phyloP scores from a whole-genome alignment of 1,284 basidiomycete genomes.

The Mycosarcoma maydis region DNA sequence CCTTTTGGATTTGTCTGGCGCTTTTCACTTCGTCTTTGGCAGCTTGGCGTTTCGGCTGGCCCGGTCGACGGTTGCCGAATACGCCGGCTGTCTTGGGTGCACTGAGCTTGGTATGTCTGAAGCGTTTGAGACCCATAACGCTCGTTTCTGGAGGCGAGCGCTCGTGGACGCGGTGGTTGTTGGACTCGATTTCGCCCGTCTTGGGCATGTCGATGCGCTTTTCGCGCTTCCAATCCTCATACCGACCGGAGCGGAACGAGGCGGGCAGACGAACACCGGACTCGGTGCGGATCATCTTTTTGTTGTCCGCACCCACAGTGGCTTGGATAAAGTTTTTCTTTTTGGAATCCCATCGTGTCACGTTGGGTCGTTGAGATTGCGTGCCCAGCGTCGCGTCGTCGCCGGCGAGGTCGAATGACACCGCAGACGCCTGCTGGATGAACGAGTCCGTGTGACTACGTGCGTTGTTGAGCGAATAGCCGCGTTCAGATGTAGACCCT shows the following conservation, averaged over 20 bases:
- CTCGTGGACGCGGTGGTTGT: conserved; percentile 10
- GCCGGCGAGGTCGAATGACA: conserved; percentile 83
- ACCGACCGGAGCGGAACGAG: conserved; percentile 89
- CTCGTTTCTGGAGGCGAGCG: conserved; percentile 68
- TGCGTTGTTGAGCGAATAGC: conserved; percentile 67
- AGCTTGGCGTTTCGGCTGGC: conserved; percentile 40
- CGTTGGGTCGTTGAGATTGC: conserved; percentile 68
- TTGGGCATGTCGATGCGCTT: conserved; percentile 77
- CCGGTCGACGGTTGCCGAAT: conserved; percentile 48
- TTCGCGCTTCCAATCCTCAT: conserved; percentile 92
- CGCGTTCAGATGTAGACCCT: conserved; percentile 85
- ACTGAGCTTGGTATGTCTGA: conserved; percentile 52
- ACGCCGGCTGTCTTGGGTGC: conserved; percentile 39
- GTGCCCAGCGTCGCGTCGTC: conserved; percentile 72
- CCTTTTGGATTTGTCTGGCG: conserved; percentile 58
- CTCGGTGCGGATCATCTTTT: conserved; percentile 93
- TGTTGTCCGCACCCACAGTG: conserved; percentile 85
- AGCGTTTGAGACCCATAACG: conserved; percentile 53
- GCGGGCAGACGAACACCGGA: conserved; percentile 92
- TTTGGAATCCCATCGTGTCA: conserved; percentile 90
- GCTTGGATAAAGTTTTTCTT: conserved; percentile 94
- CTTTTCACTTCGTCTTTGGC: conserved; percentile 57
- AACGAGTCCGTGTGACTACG: conserved; percentile 73
- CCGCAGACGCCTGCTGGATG: conserved; percentile 81
- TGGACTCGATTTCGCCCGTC: conserved; percentile 79